Evolutionary conservation across 768 basidiomycete species (phyloP), one percentile per base, ranked within the genome.

Genomic region (Hebeloma cylindrosporum): DNA sequence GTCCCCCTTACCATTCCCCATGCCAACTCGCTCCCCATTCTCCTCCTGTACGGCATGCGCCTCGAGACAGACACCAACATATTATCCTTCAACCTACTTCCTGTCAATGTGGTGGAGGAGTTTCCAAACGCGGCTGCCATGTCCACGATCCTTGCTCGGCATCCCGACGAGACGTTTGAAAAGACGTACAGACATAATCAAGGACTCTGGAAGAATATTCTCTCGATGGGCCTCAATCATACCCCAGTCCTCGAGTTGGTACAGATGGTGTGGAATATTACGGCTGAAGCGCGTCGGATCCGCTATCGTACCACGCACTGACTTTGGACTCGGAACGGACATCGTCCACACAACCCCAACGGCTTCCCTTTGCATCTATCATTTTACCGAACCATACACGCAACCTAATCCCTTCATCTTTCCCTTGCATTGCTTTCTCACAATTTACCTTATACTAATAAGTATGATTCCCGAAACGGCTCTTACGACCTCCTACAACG

Each of bases 191-290:
- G 51, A 23, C 64, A 64, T 44, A 83, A 79, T 56, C 75, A 78
- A 31, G 83, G 84, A n/a, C 60, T 85, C 37, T 83, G 84, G 82
- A 74, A 73, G 54, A 86, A 86, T 44, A 71, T 77, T 25, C 70
- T 86, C 8, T 68, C 69, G n/a, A 64, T 84, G 42, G 81, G 74
- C 5, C 69, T 78, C 25, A 68, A 63, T 14, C 72, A 81, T 49
- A 44, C 58, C 36, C 58, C 56, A 21, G 58, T 83, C 44, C 67
- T 74, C 39, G 69, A 75, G 51, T 60, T 80, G 33, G 77, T 73
- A 17, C 72, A 72, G 54, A 80, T 72, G 16, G 78, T 80, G 32
- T 93, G 88, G 87, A 85, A 80, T 35, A 82, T 85, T 30, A 79
- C 88, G 7, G 78, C 82, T 13, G 85, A 89, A 51, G 79, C 82